Evolutionary conservation across 2,329 filamentous ascomycete species (phyloP).

Genomic region (Sordariomycetes sp.): DNA sequence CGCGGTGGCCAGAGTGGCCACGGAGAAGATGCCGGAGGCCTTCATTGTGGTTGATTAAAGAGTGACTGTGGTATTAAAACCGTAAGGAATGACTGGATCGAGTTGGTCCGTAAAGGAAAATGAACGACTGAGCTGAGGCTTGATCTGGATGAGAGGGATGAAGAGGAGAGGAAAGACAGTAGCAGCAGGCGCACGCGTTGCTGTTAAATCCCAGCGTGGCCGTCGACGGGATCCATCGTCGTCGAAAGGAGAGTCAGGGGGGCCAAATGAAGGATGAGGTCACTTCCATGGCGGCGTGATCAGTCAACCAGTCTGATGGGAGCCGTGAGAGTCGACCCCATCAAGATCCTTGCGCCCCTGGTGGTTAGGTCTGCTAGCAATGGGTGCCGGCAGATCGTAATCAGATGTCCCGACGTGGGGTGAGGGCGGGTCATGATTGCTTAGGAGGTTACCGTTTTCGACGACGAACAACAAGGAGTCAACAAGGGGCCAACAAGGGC

Average conservation of each 20-base stretch:
- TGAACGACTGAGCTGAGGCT: conserved; percentile 1
- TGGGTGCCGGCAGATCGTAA: conserved; percentile 1
- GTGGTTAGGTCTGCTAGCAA: neutral
- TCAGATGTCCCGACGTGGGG: conserved; percentile 1
- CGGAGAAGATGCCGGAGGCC: conserved; percentile 6
- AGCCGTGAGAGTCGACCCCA: neutral
- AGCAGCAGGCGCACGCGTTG: neutral
- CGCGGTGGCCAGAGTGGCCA: conserved; percentile 5
- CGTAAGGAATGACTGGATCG: conserved; percentile 1
- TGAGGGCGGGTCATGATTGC: neutral
- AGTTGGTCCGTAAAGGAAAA: neutral
- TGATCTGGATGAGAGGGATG: neutral
- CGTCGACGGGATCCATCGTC: no score
- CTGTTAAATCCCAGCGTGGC: no score
- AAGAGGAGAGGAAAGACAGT: conserved; percentile 1
- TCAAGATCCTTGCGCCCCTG: neutral
- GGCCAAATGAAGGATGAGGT: conserved; percentile 4
- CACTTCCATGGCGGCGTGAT: neutral
- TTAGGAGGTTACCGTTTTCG: no score
- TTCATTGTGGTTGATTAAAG: conserved; percentile 6
- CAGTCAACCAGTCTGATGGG: neutral
- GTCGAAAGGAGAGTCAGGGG: no score
- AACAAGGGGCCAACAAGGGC: no score
- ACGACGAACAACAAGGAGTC: no score
- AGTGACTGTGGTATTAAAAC: neutral